Conservation (phyloP, 2,329 filamentous ascomycete species). For the Ophiocordyceps camponoti-leonardi region DNA sequence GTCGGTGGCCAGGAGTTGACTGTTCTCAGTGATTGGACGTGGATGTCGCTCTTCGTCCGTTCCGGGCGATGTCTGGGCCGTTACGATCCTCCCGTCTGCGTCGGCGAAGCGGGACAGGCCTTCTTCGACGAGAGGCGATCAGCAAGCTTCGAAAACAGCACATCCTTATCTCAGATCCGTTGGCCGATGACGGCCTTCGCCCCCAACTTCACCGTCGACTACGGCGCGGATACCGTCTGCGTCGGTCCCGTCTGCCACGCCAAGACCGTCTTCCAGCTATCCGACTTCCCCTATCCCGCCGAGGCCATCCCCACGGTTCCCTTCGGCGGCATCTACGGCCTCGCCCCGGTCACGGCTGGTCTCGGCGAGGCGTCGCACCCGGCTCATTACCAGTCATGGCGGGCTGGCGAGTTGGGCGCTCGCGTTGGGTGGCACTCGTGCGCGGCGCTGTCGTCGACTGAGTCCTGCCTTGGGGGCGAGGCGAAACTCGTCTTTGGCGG, state of each 20-base stretch:
- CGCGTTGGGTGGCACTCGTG: background rate
- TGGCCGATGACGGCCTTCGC: constrained; percentile 1
- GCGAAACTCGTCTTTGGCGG: background rate
- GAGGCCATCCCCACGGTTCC: background rate
- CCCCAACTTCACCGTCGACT: constrained; percentile 1
- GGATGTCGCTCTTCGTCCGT: constrained; percentile 1
- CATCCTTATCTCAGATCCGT: background rate
- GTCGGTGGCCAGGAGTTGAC: constrained; percentile 1
- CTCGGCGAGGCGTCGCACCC: background rate
- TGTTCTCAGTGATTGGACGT: constrained; percentile 1
- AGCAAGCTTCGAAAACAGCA: background rate
- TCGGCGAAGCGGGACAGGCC: background rate
- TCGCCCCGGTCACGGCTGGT: background rate
- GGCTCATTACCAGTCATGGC: background rate
- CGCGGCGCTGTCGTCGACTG: background rate
- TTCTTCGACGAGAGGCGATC: background rate
- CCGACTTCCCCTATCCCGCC: background rate
- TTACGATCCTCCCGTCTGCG: background rate
- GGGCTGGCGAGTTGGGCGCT: background rate
- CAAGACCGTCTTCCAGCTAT: background rate
- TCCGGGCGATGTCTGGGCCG: constrained; percentile 1
- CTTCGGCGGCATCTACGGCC: background rate
- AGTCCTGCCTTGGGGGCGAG: background rate
- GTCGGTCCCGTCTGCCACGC: background rate
- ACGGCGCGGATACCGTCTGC: background rate